These are phyloP conservation scores for Penicillium turbatum DNA, from an alignment of 495 filamentous ascomycete genomes.

Conservation along the genomic window DNA sequence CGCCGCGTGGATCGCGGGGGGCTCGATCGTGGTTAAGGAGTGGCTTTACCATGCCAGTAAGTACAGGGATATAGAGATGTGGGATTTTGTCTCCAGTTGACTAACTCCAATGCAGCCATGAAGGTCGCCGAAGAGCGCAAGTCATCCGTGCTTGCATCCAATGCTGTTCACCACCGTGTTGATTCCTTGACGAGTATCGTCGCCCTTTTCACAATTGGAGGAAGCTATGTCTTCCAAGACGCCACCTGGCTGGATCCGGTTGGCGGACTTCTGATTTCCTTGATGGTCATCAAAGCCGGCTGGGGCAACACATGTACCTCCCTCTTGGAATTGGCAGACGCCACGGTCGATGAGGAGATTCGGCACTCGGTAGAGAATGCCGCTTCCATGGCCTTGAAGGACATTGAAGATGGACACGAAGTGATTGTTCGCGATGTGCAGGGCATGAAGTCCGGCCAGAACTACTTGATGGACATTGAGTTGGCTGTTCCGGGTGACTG, in stretches of 20 bases:
- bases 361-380: constrained; percentile 62
- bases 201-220: constrained; percentile 79
- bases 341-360: constrained; percentile 80
- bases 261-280: constrained; percentile 82
- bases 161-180: constrained; percentile 93
- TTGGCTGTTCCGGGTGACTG: constrained; percentile 68
- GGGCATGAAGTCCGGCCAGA: constrained; percentile 91
- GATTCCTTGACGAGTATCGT: constrained; percentile 94
- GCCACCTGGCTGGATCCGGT: constrained; percentile 94
- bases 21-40: constrained; percentile 87
- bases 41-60: constrained; percentile 95
- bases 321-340: constrained; percentile 82
- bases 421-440: constrained; percentile 69
- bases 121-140: constrained; percentile 93
- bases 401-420: constrained; percentile 29
- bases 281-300: constrained; percentile 89
- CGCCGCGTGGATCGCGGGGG: constrained; percentile 92
- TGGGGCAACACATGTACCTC: constrained; percentile 78
- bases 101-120: constrained; percentile 61
- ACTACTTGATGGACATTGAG: constrained; percentile 86
- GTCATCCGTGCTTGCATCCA: constrained; percentile 93
- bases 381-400: constrained; percentile 53
- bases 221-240: constrained; percentile 78
- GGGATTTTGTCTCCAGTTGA: constrained; percentile 6
- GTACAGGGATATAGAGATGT: constrained; percentile 28